Conservation (phyloP, 768 basidiomycete species). For the Russula foetens region DNA sequence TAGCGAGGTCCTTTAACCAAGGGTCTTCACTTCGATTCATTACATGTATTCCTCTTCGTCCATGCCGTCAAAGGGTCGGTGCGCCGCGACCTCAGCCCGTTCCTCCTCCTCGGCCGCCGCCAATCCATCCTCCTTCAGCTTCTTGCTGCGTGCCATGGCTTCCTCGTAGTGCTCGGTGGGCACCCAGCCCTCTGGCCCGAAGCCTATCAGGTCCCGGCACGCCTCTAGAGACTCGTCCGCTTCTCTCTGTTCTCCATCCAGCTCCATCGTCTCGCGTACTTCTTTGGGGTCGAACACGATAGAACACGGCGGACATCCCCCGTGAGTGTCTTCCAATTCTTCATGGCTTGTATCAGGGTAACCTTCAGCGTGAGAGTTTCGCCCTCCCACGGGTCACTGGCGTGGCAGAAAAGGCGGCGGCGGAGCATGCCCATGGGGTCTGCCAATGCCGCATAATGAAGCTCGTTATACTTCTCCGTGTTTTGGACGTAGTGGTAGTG, state of each 20-base stretch:
- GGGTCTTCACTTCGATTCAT: slow-evolving; percentile 11
- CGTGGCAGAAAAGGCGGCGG: slow-evolving; percentile 36
- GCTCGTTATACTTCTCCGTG: slow-evolving; percentile 38
- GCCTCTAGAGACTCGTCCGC: neutral
- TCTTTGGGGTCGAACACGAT: slow-evolving; percentile 40
- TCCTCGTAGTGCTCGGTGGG: neutral
- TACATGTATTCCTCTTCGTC: slow-evolving; percentile 41
- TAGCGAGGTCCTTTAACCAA: too few species aligned
- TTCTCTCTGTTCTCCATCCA: slow-evolving; percentile 19
- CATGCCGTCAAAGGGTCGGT: slow-evolving; percentile 45
- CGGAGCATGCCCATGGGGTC: slow-evolving; percentile 23
- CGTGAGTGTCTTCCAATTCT: slow-evolving; percentile 37
- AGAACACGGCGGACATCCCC: slow-evolving; percentile 36
- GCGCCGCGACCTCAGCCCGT: slow-evolving; percentile 30
- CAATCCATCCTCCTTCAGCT: neutral
- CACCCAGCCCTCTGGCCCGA: neutral
- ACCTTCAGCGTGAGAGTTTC: slow-evolving; percentile 36
- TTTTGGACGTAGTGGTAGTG: slow-evolving; percentile 41
- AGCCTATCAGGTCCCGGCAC: neutral
- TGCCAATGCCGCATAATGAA: neutral
- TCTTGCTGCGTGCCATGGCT: neutral
- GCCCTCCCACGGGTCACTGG: slow-evolving; percentile 43
- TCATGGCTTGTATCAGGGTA: slow-evolving; percentile 36
- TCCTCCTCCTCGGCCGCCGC: slow-evolving; percentile 24
- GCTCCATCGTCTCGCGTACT: slow-evolving; percentile 33